phyloP scores from a whole-genome alignment of 495 filamentous ascomycete genomes.

The Tuber aestivum region DNA sequence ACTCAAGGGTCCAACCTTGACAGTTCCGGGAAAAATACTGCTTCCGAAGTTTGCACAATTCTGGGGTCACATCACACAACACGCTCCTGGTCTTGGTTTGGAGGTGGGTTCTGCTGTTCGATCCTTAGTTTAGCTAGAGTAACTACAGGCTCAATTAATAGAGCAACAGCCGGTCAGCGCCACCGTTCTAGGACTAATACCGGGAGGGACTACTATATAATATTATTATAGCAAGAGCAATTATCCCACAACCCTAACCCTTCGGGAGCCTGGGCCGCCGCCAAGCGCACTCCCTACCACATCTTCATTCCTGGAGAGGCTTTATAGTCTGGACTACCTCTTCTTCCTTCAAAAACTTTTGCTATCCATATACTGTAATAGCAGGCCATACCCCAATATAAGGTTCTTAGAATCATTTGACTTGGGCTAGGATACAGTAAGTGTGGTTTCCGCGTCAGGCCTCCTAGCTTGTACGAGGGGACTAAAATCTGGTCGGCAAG shows the following conservation, averaged over 20 bases:
- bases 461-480: background rate
- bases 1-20: background rate
- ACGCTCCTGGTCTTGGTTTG: background rate
- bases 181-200: background rate
- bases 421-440: background rate
- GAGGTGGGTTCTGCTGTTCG: too few relatives aligned
- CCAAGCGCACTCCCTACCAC: background rate
- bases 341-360: background rate
- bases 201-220: background rate
- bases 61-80: background rate
- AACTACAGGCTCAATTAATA: background rate
- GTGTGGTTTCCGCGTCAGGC: background rate
- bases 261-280: background rate
- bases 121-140: background rate
- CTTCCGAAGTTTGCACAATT: background rate
- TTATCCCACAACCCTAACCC: background rate
- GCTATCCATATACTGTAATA: background rate
- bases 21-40: background rate
- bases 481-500: background rate
- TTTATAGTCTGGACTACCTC: background rate
- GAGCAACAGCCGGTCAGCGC: background rate
- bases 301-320: background rate
- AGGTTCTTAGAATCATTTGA: background rate
- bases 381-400: background rate
- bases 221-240: background rate